These are phyloP conservation scores for Ceratocystis harringtonii DNA, from an alignment of 2,329 filamentous ascomycete genomes.

Conservation along the genomic window DNA sequence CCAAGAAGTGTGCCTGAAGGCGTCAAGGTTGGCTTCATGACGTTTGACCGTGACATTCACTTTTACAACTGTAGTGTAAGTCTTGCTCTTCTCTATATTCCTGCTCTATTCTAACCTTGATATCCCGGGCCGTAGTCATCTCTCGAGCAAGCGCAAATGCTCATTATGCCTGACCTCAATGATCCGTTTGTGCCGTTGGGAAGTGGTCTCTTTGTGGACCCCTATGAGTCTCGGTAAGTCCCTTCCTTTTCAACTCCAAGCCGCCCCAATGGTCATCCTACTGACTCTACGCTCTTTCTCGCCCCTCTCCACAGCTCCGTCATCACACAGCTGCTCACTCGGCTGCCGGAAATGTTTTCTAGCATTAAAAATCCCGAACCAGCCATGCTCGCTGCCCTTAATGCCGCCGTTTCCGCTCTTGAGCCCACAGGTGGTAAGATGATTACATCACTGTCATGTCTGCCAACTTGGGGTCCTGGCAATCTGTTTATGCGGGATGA, in stretches of 20 bases:
- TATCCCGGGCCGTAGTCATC: slow-evolving; percentile 36
- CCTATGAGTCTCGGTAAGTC: slow-evolving; percentile 63
- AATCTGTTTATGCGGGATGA: slow-evolving; percentile 76
- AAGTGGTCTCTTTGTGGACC: slow-evolving; percentile 87
- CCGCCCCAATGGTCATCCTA: not conserved
- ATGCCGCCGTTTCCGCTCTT: slow-evolving; percentile 69
- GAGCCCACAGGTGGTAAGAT: slow-evolving; percentile 84
- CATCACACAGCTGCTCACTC: slow-evolving; percentile 72
- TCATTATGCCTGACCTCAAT: slow-evolving; percentile 95
- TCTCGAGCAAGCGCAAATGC: slow-evolving; percentile 83
- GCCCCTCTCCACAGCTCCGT: slow-evolving; percentile 38
- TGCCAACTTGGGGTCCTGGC: slow-evolving; percentile 85
- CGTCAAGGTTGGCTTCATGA: slow-evolving; percentile 84
- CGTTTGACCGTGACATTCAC: slow-evolving; percentile 91
- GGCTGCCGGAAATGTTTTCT: slow-evolving; percentile 75
- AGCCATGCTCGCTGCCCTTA: slow-evolving; percentile 68
- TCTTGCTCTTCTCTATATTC: slow-evolving; percentile 18
- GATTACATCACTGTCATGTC: slow-evolving; percentile 68
- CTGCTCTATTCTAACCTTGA: slow-evolving; percentile 15
- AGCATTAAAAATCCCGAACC: slow-evolving; percentile 82
- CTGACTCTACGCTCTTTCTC: not conserved
- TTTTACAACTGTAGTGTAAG: slow-evolving; percentile 88
- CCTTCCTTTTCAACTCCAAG: not conserved
- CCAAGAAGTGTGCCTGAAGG: slow-evolving; percentile 54
- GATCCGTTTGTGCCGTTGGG: slow-evolving; percentile 90